A percentile compares a stretch with the other conserved stretches of the same genome.
Conservation (phyloP, 805 yeast genomes). For the Barnettozyma botsteinii region DNA sequence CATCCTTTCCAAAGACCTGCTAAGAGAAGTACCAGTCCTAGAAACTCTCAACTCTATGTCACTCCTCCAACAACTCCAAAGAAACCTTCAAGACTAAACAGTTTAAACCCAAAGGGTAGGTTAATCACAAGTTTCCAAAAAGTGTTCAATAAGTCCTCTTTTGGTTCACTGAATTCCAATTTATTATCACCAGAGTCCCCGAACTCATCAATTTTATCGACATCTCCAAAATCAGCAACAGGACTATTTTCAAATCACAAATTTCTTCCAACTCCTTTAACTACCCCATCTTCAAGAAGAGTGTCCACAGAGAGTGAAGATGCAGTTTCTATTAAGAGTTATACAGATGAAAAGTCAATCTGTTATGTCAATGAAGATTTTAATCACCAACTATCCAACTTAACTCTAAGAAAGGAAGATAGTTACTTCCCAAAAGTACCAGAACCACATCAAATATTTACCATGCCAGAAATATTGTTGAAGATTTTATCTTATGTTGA, state of each 20-base stretch:
- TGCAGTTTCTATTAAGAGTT: constrained; percentile 3
- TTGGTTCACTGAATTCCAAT: too few species aligned
- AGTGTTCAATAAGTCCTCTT: constrained; percentile 13
- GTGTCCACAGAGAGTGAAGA: not conserved
- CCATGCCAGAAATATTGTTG: constrained; percentile 69
- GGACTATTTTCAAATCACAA: not conserved
- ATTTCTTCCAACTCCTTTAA: constrained; percentile 3
- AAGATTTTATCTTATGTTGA: constrained; percentile 61
- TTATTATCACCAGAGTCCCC: too few species aligned
- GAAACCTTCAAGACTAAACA: constrained; percentile 8
- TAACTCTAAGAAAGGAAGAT: constrained; percentile 3
- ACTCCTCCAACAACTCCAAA: constrained; percentile 19
- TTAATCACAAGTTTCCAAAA: constrained; percentile 22
- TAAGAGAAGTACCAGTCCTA: constrained; percentile 16
- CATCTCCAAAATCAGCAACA: not conserved
- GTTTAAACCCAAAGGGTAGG: constrained; percentile 11
- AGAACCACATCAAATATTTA: constrained; percentile 41
- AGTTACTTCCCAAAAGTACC: not conserved
- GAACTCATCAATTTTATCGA: not conserved
- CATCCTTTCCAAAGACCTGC: constrained; percentile 13
- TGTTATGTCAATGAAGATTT: constrained; percentile 8
- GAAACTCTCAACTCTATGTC: constrained; percentile 7
- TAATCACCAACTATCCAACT: constrained; percentile 10
- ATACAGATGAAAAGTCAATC: constrained; percentile 5
- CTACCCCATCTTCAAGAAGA: not conserved